Percentiles rank a stretch among this genome's conserved stretches.
Conservation (phyloP, 2,329 filamentous ascomycete species). For the Sporothrix globosa region DNA sequence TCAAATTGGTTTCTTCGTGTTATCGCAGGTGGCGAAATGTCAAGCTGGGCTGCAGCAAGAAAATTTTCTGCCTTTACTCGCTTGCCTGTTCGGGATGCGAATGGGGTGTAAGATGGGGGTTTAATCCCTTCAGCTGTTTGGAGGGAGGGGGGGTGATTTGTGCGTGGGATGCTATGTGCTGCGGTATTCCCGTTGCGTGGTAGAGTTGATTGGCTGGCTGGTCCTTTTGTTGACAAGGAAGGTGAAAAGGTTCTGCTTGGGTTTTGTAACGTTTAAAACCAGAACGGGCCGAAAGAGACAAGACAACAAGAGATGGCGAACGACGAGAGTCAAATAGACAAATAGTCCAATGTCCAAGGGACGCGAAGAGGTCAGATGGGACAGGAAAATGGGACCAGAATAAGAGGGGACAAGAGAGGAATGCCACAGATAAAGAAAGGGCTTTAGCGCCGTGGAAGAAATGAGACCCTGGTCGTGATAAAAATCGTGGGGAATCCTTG, state of each 20-base stretch:
- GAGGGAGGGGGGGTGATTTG: neutral
- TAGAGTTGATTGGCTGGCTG: neutral
- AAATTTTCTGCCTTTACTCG: constrained; percentile 28
- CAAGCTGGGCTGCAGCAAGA: constrained; percentile 27
- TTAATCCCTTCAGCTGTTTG: constrained; percentile 13
- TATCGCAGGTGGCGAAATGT: constrained; percentile 34
- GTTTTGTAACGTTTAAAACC: neutral
- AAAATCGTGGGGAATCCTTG: constrained; percentile 30
- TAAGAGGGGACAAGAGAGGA: neutral
- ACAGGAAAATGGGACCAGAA: neutral
- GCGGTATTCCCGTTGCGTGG: constrained; percentile 13
- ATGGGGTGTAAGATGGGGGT: constrained; percentile 29
- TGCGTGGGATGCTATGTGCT: neutral
- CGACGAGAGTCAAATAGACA: constrained; percentile 16
- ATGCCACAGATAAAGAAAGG: constrained; percentile 28
- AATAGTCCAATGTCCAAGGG: neutral
- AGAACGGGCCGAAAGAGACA: constrained; percentile 19
- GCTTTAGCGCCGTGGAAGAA: constrained; percentile 23
- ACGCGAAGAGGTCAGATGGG: neutral
- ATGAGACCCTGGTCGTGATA: constrained; percentile 25
- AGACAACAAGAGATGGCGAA: neutral
- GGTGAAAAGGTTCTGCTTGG: neutral
- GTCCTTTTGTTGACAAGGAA: constrained; percentile 6
- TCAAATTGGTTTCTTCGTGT: constrained; percentile 21
- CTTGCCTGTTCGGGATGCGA: constrained; percentile 32